Conservation (phyloP, 768 basidiomycete species). For the Amanita exitialis region DNA sequence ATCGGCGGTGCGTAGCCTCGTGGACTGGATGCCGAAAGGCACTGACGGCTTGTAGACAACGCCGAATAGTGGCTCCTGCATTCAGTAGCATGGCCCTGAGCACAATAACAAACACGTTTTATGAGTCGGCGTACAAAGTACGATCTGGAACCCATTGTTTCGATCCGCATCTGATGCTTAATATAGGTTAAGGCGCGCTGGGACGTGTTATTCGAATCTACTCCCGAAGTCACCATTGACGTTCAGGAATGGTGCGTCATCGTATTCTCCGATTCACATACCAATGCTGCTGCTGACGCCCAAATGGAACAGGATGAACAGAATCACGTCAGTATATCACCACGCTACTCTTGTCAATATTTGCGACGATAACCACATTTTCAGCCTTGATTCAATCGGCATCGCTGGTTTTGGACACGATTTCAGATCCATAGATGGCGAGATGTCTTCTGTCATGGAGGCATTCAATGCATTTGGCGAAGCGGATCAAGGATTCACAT, state of each 20-base stretch:
- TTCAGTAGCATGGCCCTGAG: conserved; percentile 31
- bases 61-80: conserved; percentile 27
- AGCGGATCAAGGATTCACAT: conserved; percentile 10
- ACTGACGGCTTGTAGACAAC: conserved; percentile 18
- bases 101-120: conserved; percentile 25
- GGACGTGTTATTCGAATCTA: neutral
- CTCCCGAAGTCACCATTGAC: neutral
- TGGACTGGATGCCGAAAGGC: neutral
- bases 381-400: conserved; percentile 38
- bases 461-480: conserved; percentile 21
- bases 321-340: conserved; percentile 27
- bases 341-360: neutral
- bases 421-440: conserved; percentile 42
- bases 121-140: conserved; percentile 31
- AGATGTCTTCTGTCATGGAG: conserved; percentile 28
- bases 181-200: neutral
- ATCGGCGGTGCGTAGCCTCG: conserved; percentile 22
- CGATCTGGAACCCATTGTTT: neutral
- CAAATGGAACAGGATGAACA: conserved; percentile 30
- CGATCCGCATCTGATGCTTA: neutral
- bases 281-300: neutral
- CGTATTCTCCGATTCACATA: neutral
- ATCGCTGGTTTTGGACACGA: conserved; percentile 41
- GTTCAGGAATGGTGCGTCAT: conserved; percentile 1
- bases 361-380: neutral